Percentiles rank a stretch among this genome's conserved stretches.
These are phyloP conservation scores for Penicillium sp. DNA, from an alignment of 2,329 filamentous ascomycete species.

Conservation along the genomic window DNA sequence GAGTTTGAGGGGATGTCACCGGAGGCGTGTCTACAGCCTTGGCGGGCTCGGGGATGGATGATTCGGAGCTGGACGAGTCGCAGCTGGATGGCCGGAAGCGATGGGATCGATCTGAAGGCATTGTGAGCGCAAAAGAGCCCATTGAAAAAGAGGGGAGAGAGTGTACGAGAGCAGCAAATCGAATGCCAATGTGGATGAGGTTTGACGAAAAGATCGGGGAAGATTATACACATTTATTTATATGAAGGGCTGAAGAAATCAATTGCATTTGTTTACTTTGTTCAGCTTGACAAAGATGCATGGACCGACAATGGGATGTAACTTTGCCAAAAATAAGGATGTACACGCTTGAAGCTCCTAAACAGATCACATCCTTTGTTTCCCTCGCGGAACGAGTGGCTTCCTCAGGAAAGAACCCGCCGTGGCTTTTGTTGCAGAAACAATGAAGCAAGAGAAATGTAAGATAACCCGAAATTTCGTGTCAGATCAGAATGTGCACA, in stretches of 20 bases:
- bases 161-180: neutral
- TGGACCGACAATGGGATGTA: conserved; percentile 22
- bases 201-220: neutral
- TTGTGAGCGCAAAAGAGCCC: neutral
- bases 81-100: neutral
- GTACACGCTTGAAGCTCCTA: neutral
- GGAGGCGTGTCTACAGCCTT: too few species aligned
- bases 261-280: conserved; percentile 6
- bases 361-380: conserved; percentile 10
- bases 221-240: neutral
- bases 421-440: conserved; percentile 20
- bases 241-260: conserved; percentile 9
- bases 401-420: neutral
- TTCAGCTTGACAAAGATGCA: conserved; percentile 8
- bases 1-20: neutral
- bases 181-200: neutral
- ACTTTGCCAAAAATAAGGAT: conserved; percentile 16
- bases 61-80: neutral
- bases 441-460: conserved; percentile 9
- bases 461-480: conserved; percentile 6
- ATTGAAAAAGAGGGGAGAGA: neutral
- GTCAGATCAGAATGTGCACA: neutral
- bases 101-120: neutral
- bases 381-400: neutral
- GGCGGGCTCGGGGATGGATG: neutral